These are phyloP conservation scores for Alternaria sp. DNA, from an alignment of 2,329 filamentous ascomycete species.

Conservation along the genomic window DNA sequence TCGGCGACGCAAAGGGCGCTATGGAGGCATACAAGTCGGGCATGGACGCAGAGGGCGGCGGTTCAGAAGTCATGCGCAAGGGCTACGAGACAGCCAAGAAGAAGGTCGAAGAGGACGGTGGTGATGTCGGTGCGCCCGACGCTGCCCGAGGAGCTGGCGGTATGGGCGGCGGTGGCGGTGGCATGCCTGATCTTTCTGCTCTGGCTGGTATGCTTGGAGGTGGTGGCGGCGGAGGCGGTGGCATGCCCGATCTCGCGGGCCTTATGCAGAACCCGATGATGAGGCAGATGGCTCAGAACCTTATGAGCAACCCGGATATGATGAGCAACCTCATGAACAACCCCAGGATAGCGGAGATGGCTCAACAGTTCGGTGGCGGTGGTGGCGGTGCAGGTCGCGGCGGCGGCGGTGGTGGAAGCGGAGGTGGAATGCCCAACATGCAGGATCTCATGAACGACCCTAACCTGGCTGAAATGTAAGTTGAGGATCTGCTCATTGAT, in stretches of 20 bases:
- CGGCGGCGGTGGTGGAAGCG: slow-evolving; percentile 66
- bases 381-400: slow-evolving; percentile 56
- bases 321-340: slow-evolving; percentile 95
- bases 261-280: slow-evolving; percentile 87
- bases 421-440: slow-evolving; percentile 90
- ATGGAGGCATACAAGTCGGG: slow-evolving; percentile 95
- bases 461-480: slow-evolving; percentile 90
- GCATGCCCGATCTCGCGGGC: slow-evolving; percentile 82
- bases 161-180: slow-evolving; percentile 65
- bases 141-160: slow-evolving; percentile 51
- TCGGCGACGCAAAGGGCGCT: slow-evolving; percentile 86
- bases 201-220: slow-evolving; percentile 63
- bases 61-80: slow-evolving; percentile 96
- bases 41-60: slow-evolving; percentile 93
- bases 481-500: slow-evolving; percentile 25
- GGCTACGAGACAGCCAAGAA: slow-evolving; percentile 92
- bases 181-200: slow-evolving; percentile 84
- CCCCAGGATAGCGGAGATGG: slow-evolving; percentile 86
- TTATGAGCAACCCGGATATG: slow-evolving; percentile 96
- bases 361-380: slow-evolving; percentile 67
- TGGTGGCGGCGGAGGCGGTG: slow-evolving; percentile 66
- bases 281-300: slow-evolving; percentile 91
- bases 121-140: slow-evolving; percentile 57
- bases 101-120: slow-evolving; percentile 80
- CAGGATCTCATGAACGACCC: slow-evolving; percentile 89